Percentiles rank a stretch among this genome's conserved stretches.
Conservation (phyloP, 2,329 filamentous ascomycete genomes). For the Nemania diffusa region DNA sequence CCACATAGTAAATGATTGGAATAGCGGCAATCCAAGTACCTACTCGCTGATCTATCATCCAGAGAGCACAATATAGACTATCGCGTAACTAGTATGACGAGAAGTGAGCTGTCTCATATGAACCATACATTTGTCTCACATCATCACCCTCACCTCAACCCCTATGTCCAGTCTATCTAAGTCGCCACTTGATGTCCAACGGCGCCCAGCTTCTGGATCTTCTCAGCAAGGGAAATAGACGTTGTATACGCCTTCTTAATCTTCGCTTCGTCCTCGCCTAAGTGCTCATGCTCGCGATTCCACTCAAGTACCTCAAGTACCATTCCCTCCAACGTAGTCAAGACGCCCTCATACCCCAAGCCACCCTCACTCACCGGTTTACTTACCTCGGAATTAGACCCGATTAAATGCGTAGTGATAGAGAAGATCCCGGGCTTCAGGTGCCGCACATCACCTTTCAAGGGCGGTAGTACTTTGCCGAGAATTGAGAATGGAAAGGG, state of each 20-base stretch:
- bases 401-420: conserved; percentile 55
- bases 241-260: conserved; percentile 49
- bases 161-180: conserved; percentile 4
- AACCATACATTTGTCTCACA: not conserved
- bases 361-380: conserved; percentile 51
- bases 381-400: conserved; percentile 48
- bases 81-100: not conserved
- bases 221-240: conserved; percentile 53
- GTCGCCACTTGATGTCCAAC: conserved; percentile 31
- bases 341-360: conserved; percentile 52
- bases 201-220: conserved; percentile 48
- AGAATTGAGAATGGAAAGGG: conserved; percentile 37
- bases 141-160: not conserved
- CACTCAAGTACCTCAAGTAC: conserved; percentile 55
- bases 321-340: conserved; percentile 56
- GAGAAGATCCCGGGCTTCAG: conserved; percentile 55
- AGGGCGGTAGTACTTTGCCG: conserved; percentile 45
- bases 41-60: not conserved
- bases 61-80: too few species aligned
- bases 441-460: conserved; percentile 50
- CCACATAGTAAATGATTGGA: not conserved
- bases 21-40: not conserved
- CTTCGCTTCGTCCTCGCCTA: conserved; percentile 19
- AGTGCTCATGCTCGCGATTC: conserved; percentile 52
- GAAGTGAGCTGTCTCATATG: not conserved